phyloP scores from a whole-genome alignment of 331 rosid genomes.

The Acacia pycnantha region DNA sequence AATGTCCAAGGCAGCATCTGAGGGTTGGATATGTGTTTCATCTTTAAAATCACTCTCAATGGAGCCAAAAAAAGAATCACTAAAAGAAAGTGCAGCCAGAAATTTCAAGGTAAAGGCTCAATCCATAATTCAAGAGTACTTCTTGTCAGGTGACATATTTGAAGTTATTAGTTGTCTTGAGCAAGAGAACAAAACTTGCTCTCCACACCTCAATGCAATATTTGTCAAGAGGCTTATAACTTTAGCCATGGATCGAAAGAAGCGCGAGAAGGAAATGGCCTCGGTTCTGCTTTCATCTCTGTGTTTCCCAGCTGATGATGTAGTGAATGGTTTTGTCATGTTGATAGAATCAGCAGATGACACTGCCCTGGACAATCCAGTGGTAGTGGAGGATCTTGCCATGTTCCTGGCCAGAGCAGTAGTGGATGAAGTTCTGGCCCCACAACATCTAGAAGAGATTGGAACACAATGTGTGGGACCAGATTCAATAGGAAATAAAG shows the following conservation, averaged over 20 bases:
- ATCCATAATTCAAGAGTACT: conserved; percentile 43
- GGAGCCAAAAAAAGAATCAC: conserved; percentile 38
- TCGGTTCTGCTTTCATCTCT: conserved; percentile 59
- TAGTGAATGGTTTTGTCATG: conserved; percentile 66
- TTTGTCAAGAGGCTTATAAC: conserved; percentile 63
- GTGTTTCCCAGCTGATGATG: conserved; percentile 68
- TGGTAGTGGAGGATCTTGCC: conserved; percentile 75
- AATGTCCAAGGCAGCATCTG: conserved; percentile 72
- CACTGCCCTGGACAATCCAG: conserved; percentile 67
- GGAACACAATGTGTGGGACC: conserved; percentile 46
- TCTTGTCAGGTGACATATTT: conserved; percentile 53
- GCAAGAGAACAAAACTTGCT: conserved; percentile 43
- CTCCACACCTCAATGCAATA: conserved; percentile 50
- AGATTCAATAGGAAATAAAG: conserved; percentile 54
- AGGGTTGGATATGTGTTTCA: conserved; percentile 74
- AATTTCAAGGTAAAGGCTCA: conserved; percentile 43
- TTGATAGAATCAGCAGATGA: conserved; percentile 76
- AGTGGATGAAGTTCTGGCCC: conserved; percentile 71
- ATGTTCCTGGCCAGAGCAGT: conserved; percentile 73
- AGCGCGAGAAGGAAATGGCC: conserved; percentile 76
- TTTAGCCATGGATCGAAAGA: conserved; percentile 68
- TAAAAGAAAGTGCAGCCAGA: conserved; percentile 39
- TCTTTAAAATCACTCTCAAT: conserved; percentile 54
- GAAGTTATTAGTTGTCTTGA: conserved; percentile 59
- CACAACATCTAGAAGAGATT: conserved; percentile 69